Conservation (phyloP, 257 asterid species). For the Jaltomata sinuosa region DNA sequence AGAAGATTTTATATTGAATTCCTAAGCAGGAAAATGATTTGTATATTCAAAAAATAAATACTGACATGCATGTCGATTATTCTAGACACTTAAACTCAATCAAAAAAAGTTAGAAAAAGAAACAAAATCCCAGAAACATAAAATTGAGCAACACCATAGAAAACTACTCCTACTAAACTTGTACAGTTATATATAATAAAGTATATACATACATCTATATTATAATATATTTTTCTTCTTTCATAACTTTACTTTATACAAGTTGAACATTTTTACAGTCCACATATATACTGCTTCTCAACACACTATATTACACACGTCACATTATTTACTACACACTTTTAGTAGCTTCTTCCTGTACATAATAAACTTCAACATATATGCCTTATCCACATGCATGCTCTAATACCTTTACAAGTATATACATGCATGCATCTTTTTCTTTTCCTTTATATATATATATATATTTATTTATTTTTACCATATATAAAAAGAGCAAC, state of each 20-base stretch:
- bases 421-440: neutral
- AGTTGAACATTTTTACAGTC: neutral
- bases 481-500: neutral
- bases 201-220: neutral
- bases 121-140: neutral
- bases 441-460: too few species aligned
- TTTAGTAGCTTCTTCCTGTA: neutral
- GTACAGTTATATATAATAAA: neutral
- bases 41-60: neutral
- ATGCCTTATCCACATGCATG: neutral
- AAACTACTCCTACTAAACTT: neutral
- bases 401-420: neutral
- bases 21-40: neutral
- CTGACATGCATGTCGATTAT: neutral
- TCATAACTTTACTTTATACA: neutral
- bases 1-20: neutral
- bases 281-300: neutral
- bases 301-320: neutral
- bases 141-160: neutral
- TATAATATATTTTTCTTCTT: neutral
- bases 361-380: neutral
- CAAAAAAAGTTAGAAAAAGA: neutral
- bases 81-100: neutral
- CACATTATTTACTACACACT: neutral
- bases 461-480: neutral